Percentiles rank a stretch among this genome's conserved stretches.
These are phyloP conservation scores for Colletotrichum ledebouriae DNA, from an alignment of 2,329 filamentous ascomycete genomes.

Conservation along the genomic window DNA sequence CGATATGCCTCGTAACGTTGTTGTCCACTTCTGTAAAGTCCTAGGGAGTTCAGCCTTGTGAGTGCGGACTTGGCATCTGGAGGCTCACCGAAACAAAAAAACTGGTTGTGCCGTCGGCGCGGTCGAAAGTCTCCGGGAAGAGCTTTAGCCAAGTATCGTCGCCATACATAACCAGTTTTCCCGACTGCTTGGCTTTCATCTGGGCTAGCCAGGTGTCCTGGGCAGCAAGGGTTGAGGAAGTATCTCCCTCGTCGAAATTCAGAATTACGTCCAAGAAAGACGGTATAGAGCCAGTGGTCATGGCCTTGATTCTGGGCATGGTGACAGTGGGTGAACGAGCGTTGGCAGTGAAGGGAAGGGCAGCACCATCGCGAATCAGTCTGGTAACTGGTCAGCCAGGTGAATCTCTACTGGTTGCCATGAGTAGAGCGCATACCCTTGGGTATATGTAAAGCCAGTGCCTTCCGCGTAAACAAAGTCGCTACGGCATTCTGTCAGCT, in stretches of 20 bases:
- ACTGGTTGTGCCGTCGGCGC: conserved; percentile 92
- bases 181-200: conserved; percentile 78
- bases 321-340: conserved; percentile 97
- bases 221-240: conserved; percentile 84
- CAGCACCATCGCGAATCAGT: conserved; percentile 84
- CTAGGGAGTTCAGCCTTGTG: conserved; percentile 58
- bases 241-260: conserved; percentile 95
- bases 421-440: conserved; percentile 71
- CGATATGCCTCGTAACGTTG: conserved; percentile 94
- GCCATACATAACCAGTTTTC: conserved; percentile 92
- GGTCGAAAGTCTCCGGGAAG: conserved; percentile 89
- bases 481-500: conserved; percentile 60
- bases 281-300: conserved; percentile 97
- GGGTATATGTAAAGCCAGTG: conserved; percentile 89
- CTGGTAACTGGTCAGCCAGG: conserved; percentile 58
- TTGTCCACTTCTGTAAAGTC: conserved; percentile 98
- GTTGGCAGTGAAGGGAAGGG: conserved; percentile 94
- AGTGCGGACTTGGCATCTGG: conserved; percentile 44
- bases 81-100: conserved; percentile 94
- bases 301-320: conserved; percentile 97
- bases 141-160: conserved; percentile 99
- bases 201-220: conserved; percentile 98
- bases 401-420: not conserved
- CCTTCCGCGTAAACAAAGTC: conserved; percentile 90
- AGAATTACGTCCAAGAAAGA: conserved; percentile 97